Conservation (phyloP, 129 eudicot species). For the Mikania micrantha region DNA sequence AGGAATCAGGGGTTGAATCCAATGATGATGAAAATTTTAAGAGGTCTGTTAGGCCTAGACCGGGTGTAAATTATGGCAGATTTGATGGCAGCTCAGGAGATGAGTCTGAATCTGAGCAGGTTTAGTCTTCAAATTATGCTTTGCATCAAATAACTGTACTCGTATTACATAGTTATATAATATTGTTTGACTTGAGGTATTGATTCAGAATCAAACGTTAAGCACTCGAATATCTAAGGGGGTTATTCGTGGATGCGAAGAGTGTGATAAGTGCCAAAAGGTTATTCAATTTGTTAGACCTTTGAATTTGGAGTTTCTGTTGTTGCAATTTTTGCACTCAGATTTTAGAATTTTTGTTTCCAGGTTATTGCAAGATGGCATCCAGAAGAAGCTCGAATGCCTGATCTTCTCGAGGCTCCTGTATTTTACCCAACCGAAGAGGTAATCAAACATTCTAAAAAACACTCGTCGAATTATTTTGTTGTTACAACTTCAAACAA, state of each 20-base stretch:
- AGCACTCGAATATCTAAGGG: conserved; percentile 60
- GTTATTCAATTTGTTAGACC: conserved; percentile 15
- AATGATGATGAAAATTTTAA: not conserved
- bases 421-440: conserved; percentile 92
- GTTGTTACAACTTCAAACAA: no score
- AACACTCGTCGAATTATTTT: no score
- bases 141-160: conserved; percentile 19
- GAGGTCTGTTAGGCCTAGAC: conserved; percentile 7
- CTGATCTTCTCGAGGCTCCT: conserved; percentile 84
- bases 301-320: not conserved
- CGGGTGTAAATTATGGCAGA: conserved; percentile 44
- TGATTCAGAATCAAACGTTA: conserved; percentile 40
- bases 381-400: conserved; percentile 74
- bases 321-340: not conserved
- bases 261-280: conserved; percentile 84
- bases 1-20: not conserved
- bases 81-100: conserved; percentile 63
- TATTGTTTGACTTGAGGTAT: conserved; percentile 3
- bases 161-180: not conserved
- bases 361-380: conserved; percentile 95
- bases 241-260: conserved; percentile 88
- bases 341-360: conserved; percentile 2
- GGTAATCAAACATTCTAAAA: conserved; percentile 28
- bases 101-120: conserved; percentile 71
- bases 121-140: not conserved